Evolutionary conservation across 495 filamentous ascomycete genomes (phyloP).

Genomic region (Xylaria scruposa): DNA sequence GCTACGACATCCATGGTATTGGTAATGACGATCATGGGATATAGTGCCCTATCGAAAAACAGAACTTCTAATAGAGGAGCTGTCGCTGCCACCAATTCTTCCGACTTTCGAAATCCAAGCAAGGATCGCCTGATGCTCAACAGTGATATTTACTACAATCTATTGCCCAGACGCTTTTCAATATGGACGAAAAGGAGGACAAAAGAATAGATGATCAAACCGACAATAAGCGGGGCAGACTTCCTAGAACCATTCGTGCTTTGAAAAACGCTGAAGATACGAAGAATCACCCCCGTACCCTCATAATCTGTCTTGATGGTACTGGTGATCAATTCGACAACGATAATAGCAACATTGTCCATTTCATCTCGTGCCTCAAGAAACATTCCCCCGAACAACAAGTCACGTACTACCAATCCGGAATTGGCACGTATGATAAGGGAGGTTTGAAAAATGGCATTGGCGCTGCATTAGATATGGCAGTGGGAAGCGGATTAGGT

Average conservation of each 20-base stretch:
- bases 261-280: constrained; percentile 34
- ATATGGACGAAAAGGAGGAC: constrained; percentile 3
- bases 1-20: background rate
- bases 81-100: background rate
- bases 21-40: background rate
- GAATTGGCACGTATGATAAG: constrained; percentile 50
- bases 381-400: constrained; percentile 43
- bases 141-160: background rate
- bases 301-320: constrained; percentile 50
- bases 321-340: constrained; percentile 50
- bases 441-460: constrained; percentile 43
- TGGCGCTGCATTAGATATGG: constrained; percentile 46
- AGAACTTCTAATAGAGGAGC: background rate
- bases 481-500: constrained; percentile 44
- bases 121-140: background rate
- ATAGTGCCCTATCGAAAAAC: background rate
- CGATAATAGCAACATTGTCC: constrained; percentile 51
- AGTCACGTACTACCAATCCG: constrained; percentile 50
- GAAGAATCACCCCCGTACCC: constrained; percentile 36
- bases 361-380: constrained; percentile 49
- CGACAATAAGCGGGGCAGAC: background rate
- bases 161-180: background rate
- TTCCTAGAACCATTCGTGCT: constrained; percentile 41
- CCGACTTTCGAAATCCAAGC: background rate
- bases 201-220: background rate